A percentile compares a stretch with the other conserved stretches of the same genome.
These are phyloP conservation scores for Dothideomycetes sp. DNA, from an alignment of 2,329 filamentous ascomycete genomes.

Conservation along the genomic window DNA sequence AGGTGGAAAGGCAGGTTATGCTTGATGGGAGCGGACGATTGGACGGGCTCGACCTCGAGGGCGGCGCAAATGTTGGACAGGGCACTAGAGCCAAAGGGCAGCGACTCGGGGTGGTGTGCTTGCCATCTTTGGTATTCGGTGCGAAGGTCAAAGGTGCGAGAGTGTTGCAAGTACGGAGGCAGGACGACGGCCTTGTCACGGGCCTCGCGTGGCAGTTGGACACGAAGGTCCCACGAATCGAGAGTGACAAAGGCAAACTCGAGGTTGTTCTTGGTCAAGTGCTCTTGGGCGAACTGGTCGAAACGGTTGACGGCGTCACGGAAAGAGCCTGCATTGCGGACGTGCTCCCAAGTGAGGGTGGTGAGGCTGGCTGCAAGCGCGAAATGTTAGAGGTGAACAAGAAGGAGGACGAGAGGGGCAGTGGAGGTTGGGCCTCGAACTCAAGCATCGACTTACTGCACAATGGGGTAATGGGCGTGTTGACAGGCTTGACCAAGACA, in stretches of 20 bases:
- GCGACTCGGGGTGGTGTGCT: slow-evolving; percentile 92
- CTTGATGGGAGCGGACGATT: slow-evolving; percentile 96
- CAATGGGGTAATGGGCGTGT: slow-evolving; percentile 94
- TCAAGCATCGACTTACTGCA: slow-evolving; percentile 83
- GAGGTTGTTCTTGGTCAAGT: slow-evolving; percentile 79
- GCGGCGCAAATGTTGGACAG: slow-evolving; percentile 97
- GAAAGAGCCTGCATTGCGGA: slow-evolving; percentile 94
- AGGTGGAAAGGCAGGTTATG: slow-evolving; percentile 97
- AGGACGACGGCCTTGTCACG: slow-evolving; percentile 97
- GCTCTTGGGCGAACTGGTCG: slow-evolving; percentile 85
- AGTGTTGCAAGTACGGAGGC: slow-evolving; percentile 94
- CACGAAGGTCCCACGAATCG: slow-evolving; percentile 95
- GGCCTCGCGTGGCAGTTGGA: slow-evolving; percentile 93
- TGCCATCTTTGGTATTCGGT: slow-evolving; percentile 99
- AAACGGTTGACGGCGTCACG: slow-evolving; percentile 93
- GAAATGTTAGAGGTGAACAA: slow-evolving; percentile 18
- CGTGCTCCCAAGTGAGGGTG: slow-evolving; percentile 97
- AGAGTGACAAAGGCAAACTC: slow-evolving; percentile 98
- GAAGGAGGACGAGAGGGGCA: too few relatives aligned
- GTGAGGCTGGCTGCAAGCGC: slow-evolving; percentile 72
- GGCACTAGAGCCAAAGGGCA: slow-evolving; percentile 92
- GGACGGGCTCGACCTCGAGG: slow-evolving; percentile 93
- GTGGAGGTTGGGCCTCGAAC: too few relatives aligned
- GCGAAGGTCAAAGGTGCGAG: slow-evolving; percentile 89
- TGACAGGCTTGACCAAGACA: slow-evolving; percentile 94